These are phyloP conservation scores for Xylaria telfairii DNA, from an alignment of 495 filamentous ascomycete species.

Conservation along the genomic window DNA sequence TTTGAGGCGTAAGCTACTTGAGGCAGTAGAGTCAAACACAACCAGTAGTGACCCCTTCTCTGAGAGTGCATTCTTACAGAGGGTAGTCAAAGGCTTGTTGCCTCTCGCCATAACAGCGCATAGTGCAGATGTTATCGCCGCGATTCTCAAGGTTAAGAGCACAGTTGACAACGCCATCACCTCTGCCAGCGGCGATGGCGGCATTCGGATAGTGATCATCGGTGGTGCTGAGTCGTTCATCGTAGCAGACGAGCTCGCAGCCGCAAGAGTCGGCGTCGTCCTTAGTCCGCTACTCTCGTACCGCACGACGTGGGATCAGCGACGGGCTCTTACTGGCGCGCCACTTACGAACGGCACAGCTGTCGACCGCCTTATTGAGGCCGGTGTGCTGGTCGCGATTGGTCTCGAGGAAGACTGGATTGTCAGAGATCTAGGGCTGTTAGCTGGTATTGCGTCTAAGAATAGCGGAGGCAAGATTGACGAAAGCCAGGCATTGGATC, in stretches of 20 bases:
- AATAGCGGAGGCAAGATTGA: conserved; percentile 50
- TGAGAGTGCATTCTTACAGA: conserved; percentile 46
- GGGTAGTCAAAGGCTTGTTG: conserved; percentile 45
- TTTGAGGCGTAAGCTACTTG: conserved; percentile 51
- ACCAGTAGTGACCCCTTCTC: conserved; percentile 43
- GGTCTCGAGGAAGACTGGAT: conserved; percentile 57
- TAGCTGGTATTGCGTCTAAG: conserved; percentile 56
- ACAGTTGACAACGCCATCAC: conserved; percentile 40
- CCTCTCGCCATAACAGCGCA: conserved; percentile 51
- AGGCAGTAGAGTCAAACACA: conserved; percentile 40
- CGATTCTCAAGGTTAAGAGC: conserved; percentile 47
- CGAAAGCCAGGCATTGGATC: conserved; percentile 47
- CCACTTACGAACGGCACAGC: conserved; percentile 60
- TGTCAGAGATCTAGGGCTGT: conserved; percentile 52
- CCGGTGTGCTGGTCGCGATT: conserved; percentile 53
- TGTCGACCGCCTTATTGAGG: conserved; percentile 52
- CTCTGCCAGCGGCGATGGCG: conserved; percentile 21
- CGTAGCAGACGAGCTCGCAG: conserved; percentile 54
- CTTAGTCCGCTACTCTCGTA: conserved; percentile 53
- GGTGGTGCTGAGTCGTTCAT: conserved; percentile 58
- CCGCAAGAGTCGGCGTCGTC: conserved; percentile 53
- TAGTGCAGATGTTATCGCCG: conserved; percentile 52
- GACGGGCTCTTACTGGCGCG: conserved; percentile 54
- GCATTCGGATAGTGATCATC: conserved; percentile 49
- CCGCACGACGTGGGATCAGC: conserved; percentile 52